phyloP scores from a whole-genome alignment of 257 asterid species.

The Solanum pennellii region DNA sequence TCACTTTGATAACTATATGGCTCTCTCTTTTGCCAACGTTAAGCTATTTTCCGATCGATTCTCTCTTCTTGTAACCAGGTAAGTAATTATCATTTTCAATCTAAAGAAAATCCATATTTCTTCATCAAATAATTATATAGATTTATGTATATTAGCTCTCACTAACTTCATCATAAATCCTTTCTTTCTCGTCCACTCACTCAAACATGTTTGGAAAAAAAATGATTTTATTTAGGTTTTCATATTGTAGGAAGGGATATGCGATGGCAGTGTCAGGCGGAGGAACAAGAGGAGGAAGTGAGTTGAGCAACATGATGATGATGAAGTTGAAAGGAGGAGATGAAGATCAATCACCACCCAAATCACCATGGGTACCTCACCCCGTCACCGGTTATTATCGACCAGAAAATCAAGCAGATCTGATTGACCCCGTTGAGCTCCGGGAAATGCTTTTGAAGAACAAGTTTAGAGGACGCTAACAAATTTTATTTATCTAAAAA shows the following conservation, averaged over 20 bases:
- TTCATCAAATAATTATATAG: not conserved
- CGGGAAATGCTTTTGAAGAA: conserved; percentile 27
- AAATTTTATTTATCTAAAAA: not conserved
- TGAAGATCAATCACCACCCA: not conserved
- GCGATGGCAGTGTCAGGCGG: conserved; percentile 25
- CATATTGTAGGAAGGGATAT: conserved; percentile 34
- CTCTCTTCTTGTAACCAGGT: conserved; percentile 8
- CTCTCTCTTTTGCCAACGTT: conserved; percentile 28
- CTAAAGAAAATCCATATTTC: not conserved
- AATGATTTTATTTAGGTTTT: not conserved
- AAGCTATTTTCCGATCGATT: conserved; percentile 18
- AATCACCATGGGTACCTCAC: conserved; percentile 54
- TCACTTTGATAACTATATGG: conserved; percentile 14
- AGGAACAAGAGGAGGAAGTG: not conserved
- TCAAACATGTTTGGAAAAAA: not conserved
- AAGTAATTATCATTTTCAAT: not conserved
- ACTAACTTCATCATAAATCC: not conserved
- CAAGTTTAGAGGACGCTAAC: conserved; percentile 7
- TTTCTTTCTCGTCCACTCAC: not conserved
- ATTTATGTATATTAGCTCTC: too few relatives aligned
- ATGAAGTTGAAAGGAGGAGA: conserved; percentile 11
- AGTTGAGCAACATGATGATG: not conserved
- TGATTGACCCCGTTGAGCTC: conserved; percentile 43
- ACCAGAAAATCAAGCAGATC: conserved; percentile 33
- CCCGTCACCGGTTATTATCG: conserved; percentile 50